phyloP scores from a whole-genome alignment of 78 protist genomes.

The Dictyostelium citrinum region DNA sequence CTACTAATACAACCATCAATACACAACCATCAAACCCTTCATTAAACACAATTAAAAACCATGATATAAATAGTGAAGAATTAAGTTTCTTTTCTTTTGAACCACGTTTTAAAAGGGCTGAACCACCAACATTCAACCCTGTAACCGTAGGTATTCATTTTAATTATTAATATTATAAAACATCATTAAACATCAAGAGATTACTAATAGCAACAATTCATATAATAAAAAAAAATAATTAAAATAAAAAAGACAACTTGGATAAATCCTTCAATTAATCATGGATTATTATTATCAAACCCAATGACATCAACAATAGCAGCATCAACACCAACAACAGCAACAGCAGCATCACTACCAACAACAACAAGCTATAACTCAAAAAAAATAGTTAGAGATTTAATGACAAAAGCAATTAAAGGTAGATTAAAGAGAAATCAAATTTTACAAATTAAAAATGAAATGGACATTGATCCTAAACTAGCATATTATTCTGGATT shows the following conservation, averaged over 20 bases:
- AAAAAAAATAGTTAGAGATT: constrained; percentile 42
- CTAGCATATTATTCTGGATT: constrained; percentile 86
- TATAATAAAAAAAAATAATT: too few relatives aligned
- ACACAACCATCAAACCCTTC: background rate
- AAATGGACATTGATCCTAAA: constrained; percentile 56
- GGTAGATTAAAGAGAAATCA: constrained; percentile 44
- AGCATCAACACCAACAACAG: background rate
- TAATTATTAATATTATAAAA: background rate
- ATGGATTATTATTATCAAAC: constrained; percentile 45
- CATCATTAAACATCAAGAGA: background rate
- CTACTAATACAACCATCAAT: background rate
- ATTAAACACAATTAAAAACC: background rate
- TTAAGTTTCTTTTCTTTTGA: constrained; percentile 58
- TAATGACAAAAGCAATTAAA: constrained; percentile 64
- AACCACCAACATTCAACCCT: constrained; percentile 46
- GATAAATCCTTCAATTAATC: constrained; percentile 51
- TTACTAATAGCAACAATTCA: background rate
- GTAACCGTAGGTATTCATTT: constrained; percentile 7
- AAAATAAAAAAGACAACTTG: constrained; percentile 21
- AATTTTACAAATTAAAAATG: constrained; percentile 37
- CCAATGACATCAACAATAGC: background rate
- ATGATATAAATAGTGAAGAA: constrained; percentile 4
- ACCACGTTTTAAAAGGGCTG: constrained; percentile 36
- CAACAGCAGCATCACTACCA: background rate
- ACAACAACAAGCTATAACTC: background rate